Conservation (phyloP, 2,329 filamentous ascomycete genomes). For the Ascochyta clinopodiicola region DNA sequence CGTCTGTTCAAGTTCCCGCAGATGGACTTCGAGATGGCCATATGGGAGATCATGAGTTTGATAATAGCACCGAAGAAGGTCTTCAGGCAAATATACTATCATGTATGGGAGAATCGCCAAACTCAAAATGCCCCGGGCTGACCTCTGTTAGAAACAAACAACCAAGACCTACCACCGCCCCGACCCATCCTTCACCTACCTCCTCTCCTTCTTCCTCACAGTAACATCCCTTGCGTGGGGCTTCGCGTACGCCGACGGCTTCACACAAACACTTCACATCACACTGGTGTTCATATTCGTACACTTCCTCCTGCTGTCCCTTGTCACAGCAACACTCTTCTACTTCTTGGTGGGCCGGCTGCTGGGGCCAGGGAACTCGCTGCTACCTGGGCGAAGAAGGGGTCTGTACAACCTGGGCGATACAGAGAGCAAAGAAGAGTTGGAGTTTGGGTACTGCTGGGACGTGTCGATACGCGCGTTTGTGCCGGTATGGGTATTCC, state of each 20-base stretch:
- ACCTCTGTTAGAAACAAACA: constrained; percentile 63
- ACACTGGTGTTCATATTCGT: constrained; percentile 58
- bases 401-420: constrained; percentile 65
- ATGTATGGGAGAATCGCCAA: constrained; percentile 54
- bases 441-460: constrained; percentile 76
- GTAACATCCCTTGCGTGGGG: constrained; percentile 65
- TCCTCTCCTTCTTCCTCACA: constrained; percentile 69
- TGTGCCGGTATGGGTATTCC: constrained; percentile 70
- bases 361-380: constrained; percentile 63
- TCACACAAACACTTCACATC: constrained; percentile 53
- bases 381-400: constrained; percentile 59
- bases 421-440: constrained; percentile 57
- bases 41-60: constrained; percentile 74
- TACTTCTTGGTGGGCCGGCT: constrained; percentile 69
- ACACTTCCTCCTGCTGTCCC: constrained; percentile 67
- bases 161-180: constrained; percentile 71
- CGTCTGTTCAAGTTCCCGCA: constrained; percentile 74
- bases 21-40: constrained; percentile 77
- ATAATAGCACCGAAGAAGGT: constrained; percentile 74
- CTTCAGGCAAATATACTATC: constrained; percentile 74
- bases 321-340: constrained; percentile 66
- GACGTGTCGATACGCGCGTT: constrained; percentile 73
- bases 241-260: constrained; percentile 58
- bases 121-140: background rate
- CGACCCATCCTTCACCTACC: constrained; percentile 73